phyloP scores from a whole-genome alignment of 2,329 filamentous ascomycete genomes.

The Alternaria panax region DNA sequence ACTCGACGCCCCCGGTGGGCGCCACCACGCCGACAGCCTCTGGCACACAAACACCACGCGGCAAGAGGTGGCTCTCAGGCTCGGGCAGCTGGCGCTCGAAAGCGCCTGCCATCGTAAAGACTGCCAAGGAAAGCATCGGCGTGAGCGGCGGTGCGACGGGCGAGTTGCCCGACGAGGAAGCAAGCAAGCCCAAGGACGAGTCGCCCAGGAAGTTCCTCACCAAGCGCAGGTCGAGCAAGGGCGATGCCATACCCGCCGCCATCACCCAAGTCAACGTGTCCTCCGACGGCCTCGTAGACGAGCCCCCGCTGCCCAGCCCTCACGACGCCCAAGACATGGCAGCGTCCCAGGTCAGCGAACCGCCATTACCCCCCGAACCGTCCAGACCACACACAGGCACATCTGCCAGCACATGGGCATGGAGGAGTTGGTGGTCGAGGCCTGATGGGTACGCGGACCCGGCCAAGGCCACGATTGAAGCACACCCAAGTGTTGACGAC shows the following conservation, averaged over 20 bases:
- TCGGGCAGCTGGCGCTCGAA: slow-evolving; percentile 56
- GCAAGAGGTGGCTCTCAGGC: slow-evolving; percentile 54
- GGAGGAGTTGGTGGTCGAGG: slow-evolving; percentile 61
- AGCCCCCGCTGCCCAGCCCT: slow-evolving; percentile 30
- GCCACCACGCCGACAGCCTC: slow-evolving; percentile 24
- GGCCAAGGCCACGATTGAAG: slow-evolving; percentile 38
- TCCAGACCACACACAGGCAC: slow-evolving; percentile 19
- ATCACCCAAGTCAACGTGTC: slow-evolving; percentile 57
- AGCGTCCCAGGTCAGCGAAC: slow-evolving; percentile 34
- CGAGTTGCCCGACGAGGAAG: slow-evolving; percentile 46
- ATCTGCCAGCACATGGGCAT: slow-evolving; percentile 42
- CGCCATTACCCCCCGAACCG: slow-evolving; percentile 56
- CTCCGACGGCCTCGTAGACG: slow-evolving; percentile 44
- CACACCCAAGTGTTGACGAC: slow-evolving; percentile 40
- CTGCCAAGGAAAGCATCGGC: slow-evolving; percentile 57
- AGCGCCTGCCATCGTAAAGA: slow-evolving; percentile 56
- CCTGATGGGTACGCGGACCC: slow-evolving; percentile 59
- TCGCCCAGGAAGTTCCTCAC: slow-evolving; percentile 50
- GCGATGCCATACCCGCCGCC: slow-evolving; percentile 53
- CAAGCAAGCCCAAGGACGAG: slow-evolving; percentile 35
- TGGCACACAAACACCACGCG: slow-evolving; percentile 31
- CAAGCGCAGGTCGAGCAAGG: slow-evolving; percentile 57
- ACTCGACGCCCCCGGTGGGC: slow-evolving; percentile 20
- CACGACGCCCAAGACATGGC: slow-evolving; percentile 21
- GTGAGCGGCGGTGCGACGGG: slow-evolving; percentile 53